Percentiles rank a stretch among this genome's conserved stretches.
These are phyloP conservation scores for Combretum micranthum DNA, from an alignment of 345 rosid genomes.

Conservation along the genomic window DNA sequence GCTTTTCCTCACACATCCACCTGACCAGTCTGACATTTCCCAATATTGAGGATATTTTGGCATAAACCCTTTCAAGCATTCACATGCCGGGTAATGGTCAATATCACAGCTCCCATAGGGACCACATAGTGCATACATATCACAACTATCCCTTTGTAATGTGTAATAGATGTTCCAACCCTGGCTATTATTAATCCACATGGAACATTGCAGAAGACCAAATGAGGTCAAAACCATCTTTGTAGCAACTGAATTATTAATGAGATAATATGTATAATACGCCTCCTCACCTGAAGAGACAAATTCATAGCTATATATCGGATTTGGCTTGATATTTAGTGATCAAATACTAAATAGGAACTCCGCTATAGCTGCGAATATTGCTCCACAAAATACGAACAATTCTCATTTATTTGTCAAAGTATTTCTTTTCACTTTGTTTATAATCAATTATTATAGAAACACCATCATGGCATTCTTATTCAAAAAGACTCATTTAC, in stretches of 20 bases:
- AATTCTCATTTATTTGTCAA: too few relatives aligned
- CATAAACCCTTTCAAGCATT: constrained; percentile 33
- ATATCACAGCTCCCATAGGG: constrained; percentile 28
- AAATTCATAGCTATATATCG: constrained; percentile 21
- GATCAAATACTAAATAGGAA: too few relatives aligned
- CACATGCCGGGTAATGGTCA: constrained; percentile 32
- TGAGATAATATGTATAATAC: constrained; percentile 23
- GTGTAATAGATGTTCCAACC: constrained; percentile 27
- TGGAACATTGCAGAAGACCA: constrained; percentile 24
- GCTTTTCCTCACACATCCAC: constrained; percentile 39
- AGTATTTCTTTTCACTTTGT: too few relatives aligned
- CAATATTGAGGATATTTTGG: constrained; percentile 33
- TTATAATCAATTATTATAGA: too few relatives aligned
- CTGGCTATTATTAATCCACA: constrained; percentile 11
- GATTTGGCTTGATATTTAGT: constrained; percentile 28
- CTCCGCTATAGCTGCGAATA: constrained; percentile 43
- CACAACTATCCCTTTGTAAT: constrained; percentile 39
- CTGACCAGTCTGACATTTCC: constrained; percentile 33
- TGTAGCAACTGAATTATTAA: constrained; percentile 15
- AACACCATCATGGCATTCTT: too few relatives aligned
- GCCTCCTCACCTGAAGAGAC: constrained; percentile 18
- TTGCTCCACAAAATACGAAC: too few relatives aligned
- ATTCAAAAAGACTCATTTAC: too few relatives aligned
- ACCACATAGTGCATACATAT: constrained; percentile 32
- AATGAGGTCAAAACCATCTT: constrained; percentile 13